These are phyloP conservation scores for Brassica carinata DNA, from an alignment of 345 rosid species.

Conservation along the genomic window DNA sequence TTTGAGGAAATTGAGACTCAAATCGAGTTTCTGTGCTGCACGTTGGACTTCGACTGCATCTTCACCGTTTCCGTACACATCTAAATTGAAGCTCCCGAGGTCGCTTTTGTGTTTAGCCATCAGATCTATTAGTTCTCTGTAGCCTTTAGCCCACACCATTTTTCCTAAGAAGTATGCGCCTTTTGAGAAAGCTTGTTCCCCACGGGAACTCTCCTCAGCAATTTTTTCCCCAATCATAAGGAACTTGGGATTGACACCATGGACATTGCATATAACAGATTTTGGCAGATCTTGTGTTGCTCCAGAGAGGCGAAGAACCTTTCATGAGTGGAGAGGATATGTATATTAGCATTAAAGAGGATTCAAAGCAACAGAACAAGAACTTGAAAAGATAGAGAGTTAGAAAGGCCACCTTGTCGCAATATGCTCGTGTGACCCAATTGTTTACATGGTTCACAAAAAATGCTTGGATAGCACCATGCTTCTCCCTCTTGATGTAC, in stretches of 20 bases:
- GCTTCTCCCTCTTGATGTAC: conserved; percentile 94
- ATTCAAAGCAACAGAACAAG: conserved; percentile 10
- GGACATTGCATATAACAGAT: conserved; percentile 92
- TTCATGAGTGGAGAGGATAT: background rate
- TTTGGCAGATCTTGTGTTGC: conserved; percentile 95
- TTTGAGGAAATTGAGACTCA: conserved; percentile 80
- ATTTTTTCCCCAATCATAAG: conserved; percentile 86
- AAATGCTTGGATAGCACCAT: conserved; percentile 94
- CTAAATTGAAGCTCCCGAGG: conserved; percentile 82
- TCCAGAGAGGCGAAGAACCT: conserved; percentile 97
- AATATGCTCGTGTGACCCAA: conserved; percentile 85
- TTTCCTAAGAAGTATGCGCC: conserved; percentile 97
- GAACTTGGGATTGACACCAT: conserved; percentile 95
- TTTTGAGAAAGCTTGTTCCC: conserved; percentile 91
- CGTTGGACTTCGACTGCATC: conserved; percentile 84
- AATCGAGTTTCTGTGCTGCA: conserved; percentile 64
- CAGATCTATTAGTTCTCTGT: conserved; percentile 87
- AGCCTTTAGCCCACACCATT: conserved; percentile 99
- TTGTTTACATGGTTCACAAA: conserved; percentile 93
- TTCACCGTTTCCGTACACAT: conserved; percentile 95
- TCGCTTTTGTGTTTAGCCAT: conserved; percentile 75
- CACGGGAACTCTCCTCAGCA: conserved; percentile 78
- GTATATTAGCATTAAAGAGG: conserved; percentile 8
- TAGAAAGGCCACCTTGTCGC: conserved; percentile 67
- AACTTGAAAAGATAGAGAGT: background rate